Evolutionary conservation across 2,329 filamentous ascomycete genomes (phyloP).

Genomic region (Aspergillus latus): DNA sequence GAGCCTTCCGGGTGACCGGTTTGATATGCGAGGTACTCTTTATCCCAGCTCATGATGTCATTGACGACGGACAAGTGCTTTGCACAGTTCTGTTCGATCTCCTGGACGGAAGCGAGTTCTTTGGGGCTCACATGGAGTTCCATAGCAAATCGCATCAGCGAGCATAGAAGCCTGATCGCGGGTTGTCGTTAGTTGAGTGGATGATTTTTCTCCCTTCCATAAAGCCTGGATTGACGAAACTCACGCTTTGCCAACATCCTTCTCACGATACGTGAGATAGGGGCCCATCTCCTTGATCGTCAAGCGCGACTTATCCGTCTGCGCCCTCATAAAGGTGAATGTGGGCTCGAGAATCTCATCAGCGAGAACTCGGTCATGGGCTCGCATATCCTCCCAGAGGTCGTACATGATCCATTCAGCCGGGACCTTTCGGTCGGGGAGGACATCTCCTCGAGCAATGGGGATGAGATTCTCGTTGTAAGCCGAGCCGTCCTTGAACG

Average conservation of each 20-base stretch:
- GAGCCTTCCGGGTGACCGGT: not conserved
- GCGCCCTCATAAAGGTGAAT: too few species aligned
- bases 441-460: not conserved
- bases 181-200: too few species aligned
- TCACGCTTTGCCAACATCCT: not conserved
- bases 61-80: slow-evolving; percentile 1
- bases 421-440: too few species aligned
- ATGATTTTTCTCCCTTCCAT: too few species aligned
- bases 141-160: not conserved
- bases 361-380: not conserved
- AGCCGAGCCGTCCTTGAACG: not conserved
- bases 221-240: too few species aligned
- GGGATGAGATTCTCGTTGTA: not conserved
- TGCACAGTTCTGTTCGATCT: too few species aligned
- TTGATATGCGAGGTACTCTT: not conserved
- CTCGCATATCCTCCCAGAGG: slow-evolving; percentile 1
- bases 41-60: slow-evolving; percentile 1
- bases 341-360: not conserved
- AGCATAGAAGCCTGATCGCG: not conserved
- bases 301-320: too few species aligned
- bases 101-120: too few species aligned
- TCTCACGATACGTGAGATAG: not conserved
- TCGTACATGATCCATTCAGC: not conserved
- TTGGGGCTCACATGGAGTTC: too few species aligned
- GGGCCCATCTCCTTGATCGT: not conserved